phyloP scores from a whole-genome alignment of 1,139 yeast species.

The Trichomonascaceae sp. region DNA sequence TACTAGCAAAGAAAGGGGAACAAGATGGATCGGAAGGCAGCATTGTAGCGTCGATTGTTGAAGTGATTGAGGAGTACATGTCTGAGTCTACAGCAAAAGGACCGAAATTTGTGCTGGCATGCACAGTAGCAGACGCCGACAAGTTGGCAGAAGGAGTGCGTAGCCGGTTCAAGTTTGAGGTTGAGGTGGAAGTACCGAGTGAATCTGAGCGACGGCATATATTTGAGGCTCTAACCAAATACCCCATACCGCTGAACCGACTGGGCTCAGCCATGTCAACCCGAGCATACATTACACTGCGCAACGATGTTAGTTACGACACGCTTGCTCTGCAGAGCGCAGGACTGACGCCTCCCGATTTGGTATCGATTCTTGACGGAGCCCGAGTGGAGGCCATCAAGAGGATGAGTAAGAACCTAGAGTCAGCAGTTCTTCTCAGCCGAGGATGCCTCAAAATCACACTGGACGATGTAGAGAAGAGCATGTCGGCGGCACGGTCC shows the following conservation, averaged over 20 bases:
- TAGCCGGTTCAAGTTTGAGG: slow-evolving; percentile 62
- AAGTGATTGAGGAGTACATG: slow-evolving; percentile 42
- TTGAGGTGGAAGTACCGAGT: slow-evolving; percentile 62
- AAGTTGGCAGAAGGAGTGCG: slow-evolving; percentile 53
- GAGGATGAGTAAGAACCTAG: slow-evolving; percentile 27
- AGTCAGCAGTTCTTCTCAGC: slow-evolving; percentile 18
- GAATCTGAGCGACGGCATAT: slow-evolving; percentile 61
- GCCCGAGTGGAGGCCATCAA: slow-evolving; percentile 48
- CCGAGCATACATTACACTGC: slow-evolving; percentile 4
- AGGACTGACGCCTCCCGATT: slow-evolving; percentile 79
- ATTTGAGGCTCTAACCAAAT: slow-evolving; percentile 36
- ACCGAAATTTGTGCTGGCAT: slow-evolving; percentile 39
- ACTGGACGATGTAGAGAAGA: slow-evolving; percentile 54
- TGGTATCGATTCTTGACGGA: slow-evolving; percentile 54
- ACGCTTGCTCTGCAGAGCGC: slow-evolving; percentile 78
- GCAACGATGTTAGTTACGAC: slow-evolving; percentile 44
- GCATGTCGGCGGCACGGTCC: slow-evolving; percentile 72
- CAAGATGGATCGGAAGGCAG: slow-evolving; percentile 35
- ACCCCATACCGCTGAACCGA: slow-evolving; percentile 8
- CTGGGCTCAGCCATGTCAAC: slow-evolving; percentile 4
- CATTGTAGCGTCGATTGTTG: slow-evolving; percentile 45
- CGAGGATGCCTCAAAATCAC: slow-evolving; percentile 40
- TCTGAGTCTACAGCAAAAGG: slow-evolving; percentile 14
- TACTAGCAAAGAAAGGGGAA: slow-evolving; percentile 55
- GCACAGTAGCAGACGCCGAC: slow-evolving; percentile 64